Evolutionary conservation across 2,329 filamentous ascomycete species (phyloP).

Genomic region (Fusarium annulatum): DNA sequence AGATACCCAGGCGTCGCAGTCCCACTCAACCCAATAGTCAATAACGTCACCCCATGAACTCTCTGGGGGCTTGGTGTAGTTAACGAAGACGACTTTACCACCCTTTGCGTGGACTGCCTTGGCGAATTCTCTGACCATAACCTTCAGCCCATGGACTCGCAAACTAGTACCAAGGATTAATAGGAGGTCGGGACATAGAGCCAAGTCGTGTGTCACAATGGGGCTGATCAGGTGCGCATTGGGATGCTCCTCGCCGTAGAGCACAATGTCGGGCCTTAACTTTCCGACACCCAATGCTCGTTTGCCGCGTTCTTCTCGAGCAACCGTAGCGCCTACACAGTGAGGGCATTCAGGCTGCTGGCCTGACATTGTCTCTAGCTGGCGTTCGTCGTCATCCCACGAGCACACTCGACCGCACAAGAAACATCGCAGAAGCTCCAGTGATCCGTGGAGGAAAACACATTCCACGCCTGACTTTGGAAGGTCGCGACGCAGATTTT

Average conservation of each 20-base stretch:
- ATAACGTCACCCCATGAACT: slow-evolving; percentile 79
- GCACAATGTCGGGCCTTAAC: slow-evolving; percentile 76
- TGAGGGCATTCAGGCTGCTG: slow-evolving; percentile 75
- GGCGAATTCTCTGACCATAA: slow-evolving; percentile 77
- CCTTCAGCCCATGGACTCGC: slow-evolving; percentile 76
- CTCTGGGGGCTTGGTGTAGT: slow-evolving; percentile 77
- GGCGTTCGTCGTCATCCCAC: slow-evolving; percentile 69
- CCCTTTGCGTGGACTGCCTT: slow-evolving; percentile 75
- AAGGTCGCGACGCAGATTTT: slow-evolving; percentile 43
- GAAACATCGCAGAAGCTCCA: slow-evolving; percentile 72
- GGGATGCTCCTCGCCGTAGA: slow-evolving; percentile 80
- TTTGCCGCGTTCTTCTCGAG: slow-evolving; percentile 73
- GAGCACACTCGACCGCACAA: slow-evolving; percentile 67
- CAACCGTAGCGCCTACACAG: slow-evolving; percentile 71
- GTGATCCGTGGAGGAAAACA: slow-evolving; percentile 78
- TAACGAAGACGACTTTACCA: slow-evolving; percentile 78
- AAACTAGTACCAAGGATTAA: slow-evolving; percentile 78
- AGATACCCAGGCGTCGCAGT: slow-evolving; percentile 78
- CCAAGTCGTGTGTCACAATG: slow-evolving; percentile 75
- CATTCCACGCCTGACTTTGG: slow-evolving; percentile 65
- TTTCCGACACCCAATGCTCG: slow-evolving; percentile 74
- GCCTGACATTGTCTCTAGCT: slow-evolving; percentile 68
- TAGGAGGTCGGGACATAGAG: slow-evolving; percentile 72
- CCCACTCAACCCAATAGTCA: slow-evolving; percentile 80
- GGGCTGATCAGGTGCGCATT: slow-evolving; percentile 74